Base-by-base conservation (phyloP, 306 rosid genomes). In the Glycine soja region DNA sequence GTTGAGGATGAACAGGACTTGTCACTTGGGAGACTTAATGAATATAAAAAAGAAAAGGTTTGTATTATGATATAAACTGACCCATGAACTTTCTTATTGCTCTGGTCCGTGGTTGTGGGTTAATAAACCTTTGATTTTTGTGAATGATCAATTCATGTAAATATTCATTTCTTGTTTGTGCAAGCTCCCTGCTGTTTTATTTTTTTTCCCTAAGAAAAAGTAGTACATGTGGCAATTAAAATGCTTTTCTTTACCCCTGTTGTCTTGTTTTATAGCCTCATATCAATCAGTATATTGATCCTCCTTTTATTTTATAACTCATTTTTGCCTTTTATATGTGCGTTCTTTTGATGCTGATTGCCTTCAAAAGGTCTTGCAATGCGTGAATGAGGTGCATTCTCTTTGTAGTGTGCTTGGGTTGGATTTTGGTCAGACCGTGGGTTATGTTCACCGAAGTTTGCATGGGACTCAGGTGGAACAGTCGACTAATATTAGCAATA, bases 31-130 rank as follows among this genome's bases (percentile, higher is more conserved):
- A 93, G 91, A 89, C 93, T 95, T 7, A 93, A 87, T 74, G 99
- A 95, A 72, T 90, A 85, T 84, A 96, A 93, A 88, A 95, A 90
- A 85, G 98, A 95, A 85, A 95, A 95, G 97, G 99, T 93, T 82
- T 56, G 81, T 36, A 43, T 69, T n/a, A 56, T 75, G 42, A 61
- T 48, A 54, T 50, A 47, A 62, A 67, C 30, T 16, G 32, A 52
- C 5, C 45, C 57, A 84, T 65, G 75, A 72, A 34, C 48, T 73
- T 59, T 3, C 63, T 42, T 70, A 38, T 16, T 50, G 65, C 43
- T n/a, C 30, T 24, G 30, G 30, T 1, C 30, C 30, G 53, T 64
- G 54, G 52, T 75, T 43, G 75, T 50, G 30, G 58, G 84, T 50
- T 16, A 58, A 45, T 80, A 70, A 59, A 32, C 4, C 8, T 16